These are phyloP conservation scores for Withania somnifera DNA, from an alignment of 305 asterid species.

Conservation along the genomic window DNA sequence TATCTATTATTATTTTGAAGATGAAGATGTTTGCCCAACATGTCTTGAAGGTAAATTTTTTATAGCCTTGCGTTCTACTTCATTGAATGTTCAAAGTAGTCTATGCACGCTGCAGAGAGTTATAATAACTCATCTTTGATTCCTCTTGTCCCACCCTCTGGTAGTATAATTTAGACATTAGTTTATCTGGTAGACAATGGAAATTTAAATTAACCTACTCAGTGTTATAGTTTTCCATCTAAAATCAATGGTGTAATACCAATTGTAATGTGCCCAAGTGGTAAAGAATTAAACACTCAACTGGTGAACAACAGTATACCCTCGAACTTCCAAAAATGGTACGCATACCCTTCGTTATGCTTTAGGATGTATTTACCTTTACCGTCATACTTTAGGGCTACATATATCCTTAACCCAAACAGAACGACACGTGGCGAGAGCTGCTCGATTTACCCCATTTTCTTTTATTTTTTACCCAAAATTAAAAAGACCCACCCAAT, in stretches of 20 bases:
- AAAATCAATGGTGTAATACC: not conserved
- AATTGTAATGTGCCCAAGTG: not conserved
- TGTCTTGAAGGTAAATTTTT: constrained; percentile 52
- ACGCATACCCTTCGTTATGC: too few relatives aligned
- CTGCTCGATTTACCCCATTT: too few relatives aligned
- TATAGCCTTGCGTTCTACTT: not conserved
- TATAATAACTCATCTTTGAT: not conserved
- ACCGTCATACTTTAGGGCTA: too few relatives aligned
- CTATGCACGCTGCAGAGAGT: not conserved
- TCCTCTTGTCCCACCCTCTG: not conserved
- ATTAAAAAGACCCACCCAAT: too few relatives aligned
- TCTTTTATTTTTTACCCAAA: too few relatives aligned
- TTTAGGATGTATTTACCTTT: too few relatives aligned
- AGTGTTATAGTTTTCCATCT: not conserved
- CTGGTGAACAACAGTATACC: not conserved
- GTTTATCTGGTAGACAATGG: not conserved
- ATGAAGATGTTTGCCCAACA: constrained; percentile 52
- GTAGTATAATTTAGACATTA: not conserved
- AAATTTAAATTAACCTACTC: not conserved
- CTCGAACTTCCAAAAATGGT: too few relatives aligned
- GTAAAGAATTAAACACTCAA: not conserved
- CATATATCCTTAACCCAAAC: too few relatives aligned
- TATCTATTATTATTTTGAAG: constrained; percentile 18
- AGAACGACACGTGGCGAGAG: too few relatives aligned
- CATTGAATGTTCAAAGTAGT: not conserved